These are phyloP conservation scores for Pleurotus eryngii DNA, from an alignment of 768 basidiomycete species.

Conservation along the genomic window DNA sequence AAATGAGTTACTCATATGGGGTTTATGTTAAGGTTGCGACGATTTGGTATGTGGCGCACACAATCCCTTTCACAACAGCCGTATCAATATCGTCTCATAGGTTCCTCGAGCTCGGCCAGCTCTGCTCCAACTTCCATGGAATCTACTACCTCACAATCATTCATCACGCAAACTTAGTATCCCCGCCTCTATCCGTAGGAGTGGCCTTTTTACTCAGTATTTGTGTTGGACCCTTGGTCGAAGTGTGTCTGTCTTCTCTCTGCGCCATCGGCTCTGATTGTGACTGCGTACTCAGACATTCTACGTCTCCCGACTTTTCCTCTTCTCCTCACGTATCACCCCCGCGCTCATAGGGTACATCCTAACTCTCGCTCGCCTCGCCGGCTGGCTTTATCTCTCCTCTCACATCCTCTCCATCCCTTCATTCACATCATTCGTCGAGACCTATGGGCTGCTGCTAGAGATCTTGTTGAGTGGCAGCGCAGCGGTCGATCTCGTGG, in stretches of 20 bases:
- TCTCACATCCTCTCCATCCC: background rate
- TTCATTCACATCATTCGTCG: background rate
- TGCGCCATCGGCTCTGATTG: background rate
- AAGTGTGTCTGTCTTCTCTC: background rate
- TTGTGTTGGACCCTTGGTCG: conserved; percentile 1
- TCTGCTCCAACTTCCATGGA: conserved; percentile 1
- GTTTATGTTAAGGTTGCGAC: background rate
- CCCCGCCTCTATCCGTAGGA: background rate
- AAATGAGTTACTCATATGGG: no score
- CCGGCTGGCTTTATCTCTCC: conserved; percentile 3
- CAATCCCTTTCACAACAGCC: background rate
- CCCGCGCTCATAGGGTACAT: background rate
- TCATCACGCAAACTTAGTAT: background rate
- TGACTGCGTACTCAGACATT: background rate
- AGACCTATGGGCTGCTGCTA: background rate
- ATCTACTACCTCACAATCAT: background rate
- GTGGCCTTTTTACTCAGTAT: background rate
- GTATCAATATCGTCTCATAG: background rate
- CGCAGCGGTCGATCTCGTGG: background rate
- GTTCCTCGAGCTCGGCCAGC: conserved; percentile 5
- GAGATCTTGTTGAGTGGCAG: background rate
- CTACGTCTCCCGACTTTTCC: conserved; percentile 1
- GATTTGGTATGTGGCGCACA: background rate
- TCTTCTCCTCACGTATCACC: background rate
- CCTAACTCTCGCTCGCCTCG: background rate